Evolutionary conservation across 176 grass and related monocot species (phyloP).

Genomic region (Bromus sterilis): DNA sequence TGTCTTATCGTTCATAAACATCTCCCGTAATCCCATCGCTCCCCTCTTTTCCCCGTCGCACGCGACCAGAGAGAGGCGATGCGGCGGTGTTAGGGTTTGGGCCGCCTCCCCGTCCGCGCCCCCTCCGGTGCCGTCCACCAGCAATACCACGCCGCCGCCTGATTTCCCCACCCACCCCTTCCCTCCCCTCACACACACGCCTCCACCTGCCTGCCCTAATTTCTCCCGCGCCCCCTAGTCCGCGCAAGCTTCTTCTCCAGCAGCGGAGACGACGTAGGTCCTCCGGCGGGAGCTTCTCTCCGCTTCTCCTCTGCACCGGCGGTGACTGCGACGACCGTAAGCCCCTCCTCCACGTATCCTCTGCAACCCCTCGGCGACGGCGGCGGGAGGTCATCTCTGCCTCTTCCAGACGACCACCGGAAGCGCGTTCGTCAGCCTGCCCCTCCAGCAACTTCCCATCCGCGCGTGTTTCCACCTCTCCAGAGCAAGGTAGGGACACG

Average conservation of each 20-base stretch:
- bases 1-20: no score
- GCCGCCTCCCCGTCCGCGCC: background rate
- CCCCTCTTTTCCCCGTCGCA: background rate
- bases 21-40: background rate
- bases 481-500: background rate
- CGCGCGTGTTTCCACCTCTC: background rate
- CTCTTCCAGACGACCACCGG: background rate
- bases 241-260: no score
- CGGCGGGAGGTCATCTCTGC: background rate
- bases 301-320: no score
- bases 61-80: background rate
- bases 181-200: background rate
- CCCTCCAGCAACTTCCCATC: background rate
- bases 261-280: no score
- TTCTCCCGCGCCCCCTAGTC: no score
- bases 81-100: background rate
- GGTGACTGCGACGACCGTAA: no score
- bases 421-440: background rate
- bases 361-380: background rate
- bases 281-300: no score
- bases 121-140: background rate
- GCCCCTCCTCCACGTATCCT: background rate
- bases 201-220: no score
- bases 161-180: background rate
- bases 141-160: background rate